Evolutionary conservation across 1,284 basidiomycete species (phyloP), one percentile per base, ranked within the genome.

Genomic region (Apiotrichum siamense): DNA sequence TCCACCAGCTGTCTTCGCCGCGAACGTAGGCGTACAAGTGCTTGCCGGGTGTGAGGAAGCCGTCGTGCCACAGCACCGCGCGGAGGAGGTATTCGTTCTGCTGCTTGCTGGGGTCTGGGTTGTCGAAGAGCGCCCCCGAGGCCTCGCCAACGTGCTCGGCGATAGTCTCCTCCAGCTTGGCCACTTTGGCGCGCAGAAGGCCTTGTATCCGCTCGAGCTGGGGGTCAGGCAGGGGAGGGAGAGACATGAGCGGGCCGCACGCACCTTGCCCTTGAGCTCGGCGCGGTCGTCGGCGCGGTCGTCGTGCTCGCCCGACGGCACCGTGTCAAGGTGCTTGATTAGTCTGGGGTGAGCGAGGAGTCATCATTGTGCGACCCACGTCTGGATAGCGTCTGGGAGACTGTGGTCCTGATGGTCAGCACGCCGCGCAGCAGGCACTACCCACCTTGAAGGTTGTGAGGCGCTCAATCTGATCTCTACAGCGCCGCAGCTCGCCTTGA

Each of bases 1-100:
- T 65, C 65, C 64, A 72, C 70, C 70, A 72, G 15, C 31, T 31
- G 15, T 54, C 58, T 20, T 60, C 60, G 2, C 47, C 47, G 20
- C 53, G 41, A 15, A 69, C 51, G 46, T 72, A 72, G 5, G 57
- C 44, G 55, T 64, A 72, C 6, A 71, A 45, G 45, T 71, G 70
- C 21, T 59, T 58, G 3, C 55, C 55, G 2, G 60, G 61, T 1
- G 67, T 63, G 2, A 61, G 46, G 25, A 62, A 63, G 9, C 70
- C 70, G 47, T 72, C 70, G 42, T 70, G 60, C 55, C 64, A 66
- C 15, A 70, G 39, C 3, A 69, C 48, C 11, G 67, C 58, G 26
- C 62, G 57, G 3, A 72, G 57, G 3, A 39, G 35, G 42, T 69
- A 70, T 61, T 52, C 49, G 57, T 72, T 61, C 46, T 61, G 54